A percentile compares a stretch with the other conserved stretches of the same genome.
Evolutionary conservation across 2,329 filamentous ascomycete species (phyloP).

Genomic region (Byssochlamys sp.): DNA sequence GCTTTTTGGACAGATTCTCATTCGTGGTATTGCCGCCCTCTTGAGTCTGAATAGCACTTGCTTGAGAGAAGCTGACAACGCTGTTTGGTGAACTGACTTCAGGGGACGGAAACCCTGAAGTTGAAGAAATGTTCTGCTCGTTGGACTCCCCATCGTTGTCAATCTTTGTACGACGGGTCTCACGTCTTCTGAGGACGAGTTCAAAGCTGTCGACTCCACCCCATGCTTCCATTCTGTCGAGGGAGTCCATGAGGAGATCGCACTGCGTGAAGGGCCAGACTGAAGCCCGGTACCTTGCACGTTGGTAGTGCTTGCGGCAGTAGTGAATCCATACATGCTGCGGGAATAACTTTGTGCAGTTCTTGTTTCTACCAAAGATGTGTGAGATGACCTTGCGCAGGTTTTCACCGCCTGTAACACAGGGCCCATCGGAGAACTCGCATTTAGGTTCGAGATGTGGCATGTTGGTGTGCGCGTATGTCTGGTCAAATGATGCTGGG

Average conservation of each 20-base stretch:
- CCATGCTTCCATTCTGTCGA: constrained; percentile 56
- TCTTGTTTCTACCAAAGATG: constrained; percentile 74
- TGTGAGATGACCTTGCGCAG: constrained; percentile 70
- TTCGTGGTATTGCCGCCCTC: neutral
- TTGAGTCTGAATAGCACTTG: neutral
- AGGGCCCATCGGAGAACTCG: constrained; percentile 12
- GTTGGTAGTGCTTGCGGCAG: constrained; percentile 76
- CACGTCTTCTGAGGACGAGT: constrained; percentile 55
- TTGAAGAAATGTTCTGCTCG: neutral
- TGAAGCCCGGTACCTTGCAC: constrained; percentile 57
- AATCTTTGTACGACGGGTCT: constrained; percentile 21
- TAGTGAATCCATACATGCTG: constrained; percentile 62
- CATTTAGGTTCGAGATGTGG: constrained; percentile 4
- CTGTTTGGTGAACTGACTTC: neutral
- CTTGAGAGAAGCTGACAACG: neutral
- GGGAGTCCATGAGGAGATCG: constrained; percentile 53
- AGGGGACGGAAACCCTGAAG: neutral
- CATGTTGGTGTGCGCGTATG: neutral
- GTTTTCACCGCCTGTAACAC: constrained; percentile 31
- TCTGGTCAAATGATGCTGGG: neutral
- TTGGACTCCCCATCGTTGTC: neutral
- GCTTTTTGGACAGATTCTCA: constrained; percentile 1
- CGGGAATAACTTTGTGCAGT: constrained; percentile 61
- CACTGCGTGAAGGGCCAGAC: constrained; percentile 53
- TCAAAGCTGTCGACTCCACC: constrained; percentile 52